Base-by-base conservation (phyloP, 2,329 filamentous ascomycete genomes). In the Rhinocladiella similis region DNA sequence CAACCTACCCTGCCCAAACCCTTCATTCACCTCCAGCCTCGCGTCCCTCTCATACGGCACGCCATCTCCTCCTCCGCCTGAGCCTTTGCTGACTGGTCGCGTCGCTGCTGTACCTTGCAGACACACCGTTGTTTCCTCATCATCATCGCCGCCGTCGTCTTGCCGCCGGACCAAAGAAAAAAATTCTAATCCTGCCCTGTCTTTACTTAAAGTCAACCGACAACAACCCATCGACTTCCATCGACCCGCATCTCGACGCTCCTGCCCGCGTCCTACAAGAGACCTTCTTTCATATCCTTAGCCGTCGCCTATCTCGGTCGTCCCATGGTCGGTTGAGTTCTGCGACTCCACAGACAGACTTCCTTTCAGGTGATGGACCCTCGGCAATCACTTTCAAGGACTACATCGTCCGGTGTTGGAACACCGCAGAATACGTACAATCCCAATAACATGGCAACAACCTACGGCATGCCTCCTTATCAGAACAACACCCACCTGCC, bases 401-500 rank as follows among this genome's bases (percentile, higher is more conserved):
- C 63, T 52, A 70, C 75, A 19, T 77, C 75, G 57, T 75, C 75
- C 67, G 75, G 68, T 60, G 61, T 77, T 58, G 59, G 56, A 54
- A 57, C 59, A 35, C 73, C 74, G 55, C 75, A 75, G 64, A 70
- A 71, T 62, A 72, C 73, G 49, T 73, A 74, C 56, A 73, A 60
- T 49, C 60, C 63, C 16, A 63, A 75, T 45, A 70, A 76, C 65
- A 75, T 75, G 63, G 76, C 62, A 10, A 61, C 63, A 22, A 60
- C 63, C 12, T 66, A 72, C 63, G 72, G 70, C 13, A 76, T 76
- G 71, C 75, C 75, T 56, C 74, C 76, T 59, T 77, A 77, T 67
- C 69, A 71, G 63, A 75, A 75, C 72, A 74, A 75, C 69, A 73
- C 70, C 50, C 75, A 76, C 9, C 68, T 78, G 59, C 75, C 75